These are phyloP conservation scores for Inosperma sp. DNA, from an alignment of 768 basidiomycete genomes.

Conservation along the genomic window DNA sequence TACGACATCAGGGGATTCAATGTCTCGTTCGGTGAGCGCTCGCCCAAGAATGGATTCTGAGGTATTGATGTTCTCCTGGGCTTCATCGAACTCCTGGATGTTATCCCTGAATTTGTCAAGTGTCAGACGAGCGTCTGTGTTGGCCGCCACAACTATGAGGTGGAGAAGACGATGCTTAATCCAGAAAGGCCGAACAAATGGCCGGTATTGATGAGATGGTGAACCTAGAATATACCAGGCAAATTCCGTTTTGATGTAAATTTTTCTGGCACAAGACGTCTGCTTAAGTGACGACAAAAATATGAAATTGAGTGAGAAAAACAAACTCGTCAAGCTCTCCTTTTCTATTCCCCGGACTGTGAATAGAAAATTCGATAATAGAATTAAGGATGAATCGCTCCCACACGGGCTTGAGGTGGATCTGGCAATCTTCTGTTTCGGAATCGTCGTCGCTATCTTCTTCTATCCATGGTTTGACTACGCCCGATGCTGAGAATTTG, in stretches of 20 bases:
- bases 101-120: constrained; percentile 37
- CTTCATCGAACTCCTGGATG: constrained; percentile 26
- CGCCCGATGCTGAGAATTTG: constrained; percentile 37
- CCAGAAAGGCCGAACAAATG: constrained; percentile 47
- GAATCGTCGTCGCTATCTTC: constrained; percentile 24
- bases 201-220: constrained; percentile 43
- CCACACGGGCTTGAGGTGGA: not conserved
- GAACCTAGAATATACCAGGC: constrained; percentile 68
- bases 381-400: constrained; percentile 18
- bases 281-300: not conserved
- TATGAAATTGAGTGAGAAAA: not conserved
- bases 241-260: constrained; percentile 55
- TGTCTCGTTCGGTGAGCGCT: constrained; percentile 37
- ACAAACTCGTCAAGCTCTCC: constrained; percentile 44
- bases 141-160: constrained; percentile 37
- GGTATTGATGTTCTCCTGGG: constrained; percentile 28
- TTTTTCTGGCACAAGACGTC: constrained; percentile 38
- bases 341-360: constrained; percentile 2
- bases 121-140: constrained; percentile 32
- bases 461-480: constrained; percentile 39
- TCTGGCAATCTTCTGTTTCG: constrained; percentile 18
- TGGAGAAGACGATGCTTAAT: constrained; percentile 47
- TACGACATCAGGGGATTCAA: constrained; percentile 46
- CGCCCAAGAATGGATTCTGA: constrained; percentile 41
- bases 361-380: constrained; percentile 13